Evolutionary conservation across 768 basidiomycete species (phyloP).

Genomic region (Chalciporus pseudorubinellus): DNA sequence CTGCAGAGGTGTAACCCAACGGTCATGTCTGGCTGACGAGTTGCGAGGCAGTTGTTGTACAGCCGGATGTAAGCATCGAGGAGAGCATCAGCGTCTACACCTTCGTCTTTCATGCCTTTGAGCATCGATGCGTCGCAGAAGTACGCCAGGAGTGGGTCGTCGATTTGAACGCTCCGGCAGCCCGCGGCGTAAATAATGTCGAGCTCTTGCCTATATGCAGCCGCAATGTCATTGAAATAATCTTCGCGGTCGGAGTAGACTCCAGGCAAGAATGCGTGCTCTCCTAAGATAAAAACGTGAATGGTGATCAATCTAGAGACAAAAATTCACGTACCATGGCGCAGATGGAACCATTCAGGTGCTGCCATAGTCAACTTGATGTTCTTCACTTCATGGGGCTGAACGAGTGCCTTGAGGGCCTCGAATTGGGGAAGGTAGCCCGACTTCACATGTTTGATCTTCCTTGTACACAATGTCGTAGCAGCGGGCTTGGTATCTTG

Average conservation of each 20-base stretch:
- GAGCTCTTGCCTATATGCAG: constrained; percentile 44
- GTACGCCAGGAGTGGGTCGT: constrained; percentile 48
- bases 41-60: constrained; percentile 34
- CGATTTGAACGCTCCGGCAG: constrained; percentile 39
- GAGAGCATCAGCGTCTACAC: constrained; percentile 58
- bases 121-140: constrained; percentile 59
- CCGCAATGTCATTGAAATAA: constrained; percentile 45
- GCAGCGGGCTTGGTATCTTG: constrained; percentile 21
- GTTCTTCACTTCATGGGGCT: constrained; percentile 58
- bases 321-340: constrained; percentile 46
- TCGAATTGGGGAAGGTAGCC: constrained; percentile 67
- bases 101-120: constrained; percentile 55
- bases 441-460: constrained; percentile 58
- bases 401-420: constrained; percentile 54
- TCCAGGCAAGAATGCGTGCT: constrained; percentile 26
- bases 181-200: constrained; percentile 42
- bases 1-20: constrained; percentile 45
- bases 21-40: constrained; percentile 38
- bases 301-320: not conserved
- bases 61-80: constrained; percentile 53
- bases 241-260: constrained; percentile 32
- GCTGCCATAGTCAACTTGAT: constrained; percentile 73
- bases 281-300: constrained; percentile 8
- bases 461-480: constrained; percentile 43
- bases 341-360: constrained; percentile 70